Base-by-base conservation (phyloP, 768 basidiomycete genomes). In the Asterophora lycoperdoides region DNA sequence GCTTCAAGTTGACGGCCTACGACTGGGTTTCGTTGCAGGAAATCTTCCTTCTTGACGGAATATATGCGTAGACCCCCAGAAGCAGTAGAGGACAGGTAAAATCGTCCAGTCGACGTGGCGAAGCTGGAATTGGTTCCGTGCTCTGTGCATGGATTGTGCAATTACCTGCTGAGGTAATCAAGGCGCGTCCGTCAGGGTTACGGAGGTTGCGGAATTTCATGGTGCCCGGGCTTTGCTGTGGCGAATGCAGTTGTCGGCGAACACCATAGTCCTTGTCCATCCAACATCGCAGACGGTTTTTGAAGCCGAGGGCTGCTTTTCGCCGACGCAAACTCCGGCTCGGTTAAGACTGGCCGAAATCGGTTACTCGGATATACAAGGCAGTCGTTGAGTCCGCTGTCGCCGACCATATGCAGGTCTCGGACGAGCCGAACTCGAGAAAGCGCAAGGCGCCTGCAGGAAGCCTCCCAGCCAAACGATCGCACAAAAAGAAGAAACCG, bases 161-260 rank as follows among this genome's bases (percentile, higher is more conserved):
- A 42, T 42, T 23, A 8, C 3, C 23, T 42, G 41, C 41, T 30
- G 29, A 43, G n/a, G 41, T 43, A 43, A 32, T 43, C 41, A 29
- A 13, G 7, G 28, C 19, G 10, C 10, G n/a, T 11, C 5, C 18
- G n/a, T n/a, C n/a, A n/a, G n/a, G n/a, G n/a, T n/a, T n/a, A n/a
- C n/a, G n/a, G n/a, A n/a, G n/a, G n/a, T n/a, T n/a, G n/a, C n/a
- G n/a, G n/a, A n/a, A n/a, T n/a, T n/a, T n/a, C n/a, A n/a, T n/a
- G n/a, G n/a, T n/a, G n/a, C n/a, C n/a, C n/a, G n/a, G n/a, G n/a
- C n/a, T n/a, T n/a, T n/a, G n/a, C n/a, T 19, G 20, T 19, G 18
- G 6, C 5, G 1, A 29, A 14, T 41, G 23, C 19, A 26, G 15
- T 18, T 10, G 4, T 23, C 28, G 41, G 30, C 26, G 41, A 30